A percentile compares a stretch with the other conserved stretches of the same genome.
Evolutionary conservation across 495 filamentous ascomycete genomes (phyloP).

Genomic region (Talaromyces adpressus): DNA sequence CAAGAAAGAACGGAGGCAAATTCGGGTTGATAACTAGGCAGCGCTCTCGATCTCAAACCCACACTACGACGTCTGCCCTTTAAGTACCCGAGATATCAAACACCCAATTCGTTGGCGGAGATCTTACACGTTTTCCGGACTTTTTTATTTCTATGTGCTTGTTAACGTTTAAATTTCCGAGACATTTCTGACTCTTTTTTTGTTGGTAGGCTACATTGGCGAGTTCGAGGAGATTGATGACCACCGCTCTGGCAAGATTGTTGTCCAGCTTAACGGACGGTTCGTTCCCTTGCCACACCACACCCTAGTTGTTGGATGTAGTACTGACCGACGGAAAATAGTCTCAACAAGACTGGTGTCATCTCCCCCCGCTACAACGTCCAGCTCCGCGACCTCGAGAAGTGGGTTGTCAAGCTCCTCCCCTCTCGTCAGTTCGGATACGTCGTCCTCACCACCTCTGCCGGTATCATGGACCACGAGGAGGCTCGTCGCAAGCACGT

Average conservation of each 20-base stretch:
- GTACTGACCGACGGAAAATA: constrained; percentile 15
- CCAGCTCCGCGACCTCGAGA: constrained; percentile 92
- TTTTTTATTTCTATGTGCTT: constrained; percentile 56
- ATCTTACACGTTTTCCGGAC: constrained; percentile 86
- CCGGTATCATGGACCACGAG: constrained; percentile 99
- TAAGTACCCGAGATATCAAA: constrained; percentile 95
- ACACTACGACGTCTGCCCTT: constrained; percentile 87
- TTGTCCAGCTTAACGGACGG: constrained; percentile 88
- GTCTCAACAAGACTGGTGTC: constrained; percentile 98
- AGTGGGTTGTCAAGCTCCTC: constrained; percentile 97
- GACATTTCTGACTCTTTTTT: constrained; percentile 48
- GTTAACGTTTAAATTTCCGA: constrained; percentile 86
- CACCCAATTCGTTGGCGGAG: constrained; percentile 47
- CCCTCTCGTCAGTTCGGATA: constrained; percentile 99
- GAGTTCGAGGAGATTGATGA: constrained; percentile 99
- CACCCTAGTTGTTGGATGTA: not conserved
- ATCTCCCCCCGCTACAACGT: constrained; percentile 99
- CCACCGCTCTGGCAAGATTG: constrained; percentile 97
- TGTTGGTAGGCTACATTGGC: constrained; percentile 89
- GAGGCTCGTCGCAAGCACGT: constrained; percentile 98
- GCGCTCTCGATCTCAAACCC: constrained; percentile 57
- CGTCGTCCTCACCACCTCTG: constrained; percentile 96
- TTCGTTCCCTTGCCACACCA: constrained; percentile 15
- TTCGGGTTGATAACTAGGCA: constrained; percentile 99
- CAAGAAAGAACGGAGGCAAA: constrained; percentile 8